Conservation (phyloP, 2,329 filamentous ascomycete species). For the Didymella segeticola region DNA sequence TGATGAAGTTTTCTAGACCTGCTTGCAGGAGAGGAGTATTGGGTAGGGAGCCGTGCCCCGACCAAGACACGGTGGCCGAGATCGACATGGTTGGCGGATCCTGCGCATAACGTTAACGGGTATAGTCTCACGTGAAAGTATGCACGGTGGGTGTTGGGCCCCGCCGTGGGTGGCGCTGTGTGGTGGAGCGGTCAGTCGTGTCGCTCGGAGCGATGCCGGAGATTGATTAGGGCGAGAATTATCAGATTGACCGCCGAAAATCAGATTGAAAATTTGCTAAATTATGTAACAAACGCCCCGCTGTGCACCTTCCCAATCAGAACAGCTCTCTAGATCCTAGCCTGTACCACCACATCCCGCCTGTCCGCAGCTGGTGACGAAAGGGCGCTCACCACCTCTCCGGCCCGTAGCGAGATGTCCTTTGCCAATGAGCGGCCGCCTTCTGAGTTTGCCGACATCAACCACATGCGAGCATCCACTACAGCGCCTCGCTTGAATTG, state of each 20-base stretch:
- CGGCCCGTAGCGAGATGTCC: constrained; percentile 43
- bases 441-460: constrained; percentile 42
- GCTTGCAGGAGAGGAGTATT: constrained; percentile 23
- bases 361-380: constrained; percentile 21
- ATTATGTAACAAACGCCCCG: constrained; percentile 25
- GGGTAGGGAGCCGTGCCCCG: constrained; percentile 28
- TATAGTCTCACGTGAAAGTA: constrained; percentile 27
- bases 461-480: constrained; percentile 37
- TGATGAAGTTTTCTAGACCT: constrained; percentile 29
- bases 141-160: constrained; percentile 21
- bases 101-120: constrained; percentile 21
- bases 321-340: constrained; percentile 35
- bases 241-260: constrained; percentile 31
- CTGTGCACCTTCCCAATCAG: constrained; percentile 16
- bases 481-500: constrained; percentile 47
- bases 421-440: constrained; percentile 45
- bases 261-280: constrained; percentile 43
- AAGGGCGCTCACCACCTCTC: constrained; percentile 40
- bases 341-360: constrained; percentile 34
- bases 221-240: constrained; percentile 12
- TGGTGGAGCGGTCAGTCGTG: constrained; percentile 19
- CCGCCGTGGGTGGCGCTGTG: constrained; percentile 12
- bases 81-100: constrained; percentile 32
- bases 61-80: constrained; percentile 31
- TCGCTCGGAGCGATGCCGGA: constrained; percentile 21